A percentile compares a stretch with the other conserved stretches of the same genome.
phyloP scores from a whole-genome alignment of 352 stramenopile genomes.

The Globisporangium polare region DNA sequence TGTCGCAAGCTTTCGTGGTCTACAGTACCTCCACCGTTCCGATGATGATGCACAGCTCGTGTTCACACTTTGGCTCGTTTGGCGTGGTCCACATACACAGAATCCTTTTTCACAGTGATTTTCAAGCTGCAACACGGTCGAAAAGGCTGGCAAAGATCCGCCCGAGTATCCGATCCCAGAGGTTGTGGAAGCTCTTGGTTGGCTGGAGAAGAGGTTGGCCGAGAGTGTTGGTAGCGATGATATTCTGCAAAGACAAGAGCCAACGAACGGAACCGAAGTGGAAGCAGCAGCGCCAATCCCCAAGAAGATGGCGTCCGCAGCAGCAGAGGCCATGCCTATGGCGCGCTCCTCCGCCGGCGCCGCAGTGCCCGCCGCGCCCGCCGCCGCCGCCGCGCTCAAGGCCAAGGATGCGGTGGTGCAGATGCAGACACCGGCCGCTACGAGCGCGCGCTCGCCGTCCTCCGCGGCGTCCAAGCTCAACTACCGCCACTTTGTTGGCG shows the following conservation, averaged over 20 bases:
- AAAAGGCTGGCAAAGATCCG: not conserved
- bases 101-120: not conserved
- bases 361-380: conserved; percentile 1
- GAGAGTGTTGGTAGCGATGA: conserved; percentile 12
- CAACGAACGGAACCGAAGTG: not conserved
- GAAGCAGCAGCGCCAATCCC: not conserved
- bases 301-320: conserved; percentile 11
- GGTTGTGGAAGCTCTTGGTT: not conserved
- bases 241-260: conserved; percentile 11
- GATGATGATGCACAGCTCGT: conserved; percentile 1
- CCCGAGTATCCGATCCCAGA: not conserved
- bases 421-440: conserved; percentile 7
- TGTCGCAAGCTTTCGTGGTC: not conserved
- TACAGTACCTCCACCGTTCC: not conserved
- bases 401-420: not conserved
- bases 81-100: not conserved
- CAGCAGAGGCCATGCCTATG: conserved; percentile 12
- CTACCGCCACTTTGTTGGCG: conserved; percentile 69
- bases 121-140: not conserved
- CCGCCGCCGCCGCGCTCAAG: conserved; percentile 10
- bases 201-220: not conserved
- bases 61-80: not conserved
- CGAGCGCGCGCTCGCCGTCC: conserved; percentile 6
- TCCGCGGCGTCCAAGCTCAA: conserved; percentile 16
- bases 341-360: conserved; percentile 12